Evolutionary conservation across 208 protist species (phyloP).

Genomic region (Leishmania gerbilli): DNA sequence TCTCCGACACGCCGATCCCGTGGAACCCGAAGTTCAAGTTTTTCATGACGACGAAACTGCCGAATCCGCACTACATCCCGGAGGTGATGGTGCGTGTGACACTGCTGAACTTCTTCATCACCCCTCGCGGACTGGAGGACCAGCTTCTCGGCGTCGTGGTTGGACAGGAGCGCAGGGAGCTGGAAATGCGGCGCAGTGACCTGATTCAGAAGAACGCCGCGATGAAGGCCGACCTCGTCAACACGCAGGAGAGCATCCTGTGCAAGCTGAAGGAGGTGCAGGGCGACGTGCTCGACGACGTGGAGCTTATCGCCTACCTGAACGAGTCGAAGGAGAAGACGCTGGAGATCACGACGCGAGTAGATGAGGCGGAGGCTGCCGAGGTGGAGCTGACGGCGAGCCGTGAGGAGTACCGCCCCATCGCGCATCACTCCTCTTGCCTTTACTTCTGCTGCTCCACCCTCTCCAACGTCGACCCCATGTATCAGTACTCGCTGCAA

Average conservation of each 20-base stretch:
- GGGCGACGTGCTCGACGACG: constrained; percentile 97
- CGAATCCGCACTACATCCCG: constrained; percentile 98
- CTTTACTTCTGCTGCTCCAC: constrained; percentile 98
- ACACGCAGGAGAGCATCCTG: constrained; percentile 97
- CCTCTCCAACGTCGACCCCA: constrained; percentile 94
- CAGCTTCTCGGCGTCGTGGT: constrained; percentile 98
- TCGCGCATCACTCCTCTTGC: constrained; percentile 94
- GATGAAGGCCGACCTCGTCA: constrained; percentile 96
- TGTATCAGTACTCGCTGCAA: constrained; percentile 98
- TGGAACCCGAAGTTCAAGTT: constrained; percentile 97
- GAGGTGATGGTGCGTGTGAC: constrained; percentile 98
- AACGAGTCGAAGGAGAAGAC: constrained; percentile 97
- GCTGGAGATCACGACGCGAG: constrained; percentile 91
- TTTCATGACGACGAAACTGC: constrained; percentile 98
- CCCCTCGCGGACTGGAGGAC: constrained; percentile 97
- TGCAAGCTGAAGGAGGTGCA: constrained; percentile 94
- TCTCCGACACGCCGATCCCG: constrained; percentile 96
- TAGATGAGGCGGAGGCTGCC: constrained; percentile 96
- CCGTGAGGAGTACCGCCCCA: constrained; percentile 94
- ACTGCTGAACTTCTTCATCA: constrained; percentile 99
- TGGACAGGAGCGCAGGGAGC: constrained; percentile 96
- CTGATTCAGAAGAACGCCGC: constrained; percentile 96
- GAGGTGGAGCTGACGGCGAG: constrained; percentile 97
- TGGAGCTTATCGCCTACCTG: constrained; percentile 96
- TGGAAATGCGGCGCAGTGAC: constrained; percentile 95